Base-by-base conservation (phyloP, 768 basidiomycete species). In the Cantharellus cinnabarinus region DNA sequence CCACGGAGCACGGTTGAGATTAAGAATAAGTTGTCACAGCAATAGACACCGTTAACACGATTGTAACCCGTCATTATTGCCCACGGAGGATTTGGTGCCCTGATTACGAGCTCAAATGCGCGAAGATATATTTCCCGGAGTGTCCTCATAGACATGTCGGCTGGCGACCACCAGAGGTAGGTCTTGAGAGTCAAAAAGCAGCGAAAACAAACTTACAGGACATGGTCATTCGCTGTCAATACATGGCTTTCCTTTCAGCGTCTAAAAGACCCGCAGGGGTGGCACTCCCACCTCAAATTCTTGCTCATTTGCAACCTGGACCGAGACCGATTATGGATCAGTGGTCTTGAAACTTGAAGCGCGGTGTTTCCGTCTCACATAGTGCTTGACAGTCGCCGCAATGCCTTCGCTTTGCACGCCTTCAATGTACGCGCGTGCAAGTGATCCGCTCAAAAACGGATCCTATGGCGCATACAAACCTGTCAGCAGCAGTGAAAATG, bases 341-440 rank as follows among this genome's bases (percentile, higher is more conserved):
- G 78, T 80, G n/a, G 86, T 75, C 63, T 87, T 89, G 10, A 82
- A 75, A 0, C 10, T 48, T 29, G 10, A 48, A 29, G 20, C 20
- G 20, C 20, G 20, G 20, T 29, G 20, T 29, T 29, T 29, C 20
- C 20, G 20, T 29, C 20, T 48, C 29, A 64, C 70, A 59, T 82
- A 48, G 66, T 89, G 88, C 67, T 89, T 89, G 72, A 89, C 82
- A 2, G 82, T 75, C 3, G 79, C 75, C 20, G 81, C 83, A 51
- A 90, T 79, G 1, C 85, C 85, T n/a, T 78, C 77, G 20, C 68
- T 77, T 68, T 90, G 88, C 2, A 87, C 75, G 4, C 85, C 85
- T 56, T 78, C 80, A 15, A 86, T 75, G 63, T 86, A 89, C 14
- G 82, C 75, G 0, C 83, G 76, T 2, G 83, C 77, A 15, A 85